Base-by-base conservation (phyloP, 2,329 filamentous ascomycete species). In the Phyllachora maydis region DNA sequence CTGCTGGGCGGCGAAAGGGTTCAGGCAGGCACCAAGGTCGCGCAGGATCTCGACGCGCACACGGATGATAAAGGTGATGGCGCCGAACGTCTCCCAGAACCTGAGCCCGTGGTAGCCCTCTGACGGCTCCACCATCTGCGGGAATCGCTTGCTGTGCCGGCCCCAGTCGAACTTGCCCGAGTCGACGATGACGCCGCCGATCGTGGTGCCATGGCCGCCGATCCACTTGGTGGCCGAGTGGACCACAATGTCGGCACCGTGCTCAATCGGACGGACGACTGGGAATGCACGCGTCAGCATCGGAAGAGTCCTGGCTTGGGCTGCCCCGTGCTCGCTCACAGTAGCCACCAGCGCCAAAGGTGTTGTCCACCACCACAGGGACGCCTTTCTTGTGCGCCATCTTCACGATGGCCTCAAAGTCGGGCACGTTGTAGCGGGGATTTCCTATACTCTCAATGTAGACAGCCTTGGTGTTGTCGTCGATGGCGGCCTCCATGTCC, bases 211-310 rank as follows among this genome's bases (percentile, higher is more conserved):
- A 48, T 95, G 85, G 19, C 83, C 83, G 27, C 83, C 83, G 32
- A 95, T 93, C 83, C 83, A 93, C 51, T 93, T 93, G 28, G 83
- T 92, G 8, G 82, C 82, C 18, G 77, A 88, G 59, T 93, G 82
- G 13, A 92, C 78, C 24, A 93, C 74, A 30, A 93, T 92, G 43
- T 93, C 83, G 32, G 78, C 83, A 26, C 83, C 83, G 47, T 91
- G 76, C 13, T 83, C 72, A 38, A 93, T 85, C 19, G 83, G 83
- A 5, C 75, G 69, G 35, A 73, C 57, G 46, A 79, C n/a, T n/a
- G n/a, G n/a, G n/a, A n/a, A n/a, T n/a, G n/a, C n/a, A n/a, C n/a
- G n/a, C n/a, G n/a, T n/a, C n/a, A n/a, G n/a, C n/a, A n/a, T n/a
- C n/a, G n/a, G n/a, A n/a, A n/a, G n/a, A n/a, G n/a, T n/a, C n/a